These are phyloP conservation scores for Juncus effusus DNA, from an alignment of 176 grass and related monocot genomes.

Conservation along the genomic window DNA sequence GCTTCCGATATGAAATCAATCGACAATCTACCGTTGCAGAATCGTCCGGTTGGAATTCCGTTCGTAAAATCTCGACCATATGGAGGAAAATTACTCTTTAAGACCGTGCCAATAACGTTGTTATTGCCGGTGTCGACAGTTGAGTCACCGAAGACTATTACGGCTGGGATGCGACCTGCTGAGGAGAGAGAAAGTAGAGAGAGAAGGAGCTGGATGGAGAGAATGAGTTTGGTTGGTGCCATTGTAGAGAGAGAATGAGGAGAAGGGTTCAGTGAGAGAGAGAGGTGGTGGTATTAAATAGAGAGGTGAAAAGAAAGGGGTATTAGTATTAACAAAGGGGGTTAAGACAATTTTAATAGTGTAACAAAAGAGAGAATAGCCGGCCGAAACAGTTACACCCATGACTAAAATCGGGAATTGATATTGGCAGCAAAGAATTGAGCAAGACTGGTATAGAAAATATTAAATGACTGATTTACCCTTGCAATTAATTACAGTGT, in stretches of 20 bases:
- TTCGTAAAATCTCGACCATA: slow-evolving; percentile 72
- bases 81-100: slow-evolving; percentile 78
- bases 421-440: too few species aligned
- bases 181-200: not conserved
- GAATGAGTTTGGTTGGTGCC: slow-evolving; percentile 1
- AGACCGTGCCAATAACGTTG: slow-evolving; percentile 49
- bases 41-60: slow-evolving; percentile 56
- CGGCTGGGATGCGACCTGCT: slow-evolving; percentile 37
- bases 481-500: too few species aligned
- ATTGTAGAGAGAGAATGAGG: slow-evolving; percentile 20
- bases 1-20: slow-evolving; percentile 79
- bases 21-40: slow-evolving; percentile 67
- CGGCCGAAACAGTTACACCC: too few species aligned
- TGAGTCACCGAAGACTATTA: slow-evolving; percentile 93
- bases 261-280: not conserved
- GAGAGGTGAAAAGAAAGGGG: too few species aligned
- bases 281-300: too few species aligned
- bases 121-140: slow-evolving; percentile 94
- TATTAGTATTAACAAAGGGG: too few species aligned
- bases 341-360: too few species aligned
- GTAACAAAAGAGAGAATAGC: too few species aligned
- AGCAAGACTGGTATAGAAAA: too few species aligned
- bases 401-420: too few species aligned
- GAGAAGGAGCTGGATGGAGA: not conserved
- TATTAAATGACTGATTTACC: too few species aligned